A percentile compares a stretch with the other conserved stretches of the same genome.
phyloP scores from a whole-genome alignment of 331 rosid genomes.

The Malus hybrid region DNA sequence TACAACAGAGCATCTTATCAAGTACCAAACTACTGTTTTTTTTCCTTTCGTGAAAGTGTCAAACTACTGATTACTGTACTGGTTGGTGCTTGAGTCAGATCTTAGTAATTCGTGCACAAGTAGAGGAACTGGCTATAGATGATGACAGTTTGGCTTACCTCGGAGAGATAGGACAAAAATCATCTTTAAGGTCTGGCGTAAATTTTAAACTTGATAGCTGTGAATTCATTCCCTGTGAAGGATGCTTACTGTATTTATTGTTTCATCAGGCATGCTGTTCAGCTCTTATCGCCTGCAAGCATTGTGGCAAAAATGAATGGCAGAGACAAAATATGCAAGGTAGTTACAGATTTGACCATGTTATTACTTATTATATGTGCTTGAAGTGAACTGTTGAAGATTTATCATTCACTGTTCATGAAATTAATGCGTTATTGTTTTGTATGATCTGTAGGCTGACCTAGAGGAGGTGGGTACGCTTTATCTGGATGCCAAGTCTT shows the following conservation, averaged over 20 bases:
- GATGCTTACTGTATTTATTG: constrained; percentile 8
- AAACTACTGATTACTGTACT: constrained; percentile 6
- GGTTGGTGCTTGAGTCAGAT: constrained; percentile 40
- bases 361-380: not conserved
- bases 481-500: constrained; percentile 54
- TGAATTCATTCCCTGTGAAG: not conserved
- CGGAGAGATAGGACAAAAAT: constrained; percentile 69
- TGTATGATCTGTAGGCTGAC: constrained; percentile 52
- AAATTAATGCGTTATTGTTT: not conserved
- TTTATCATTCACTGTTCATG: not conserved
- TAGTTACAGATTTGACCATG: constrained; percentile 18
- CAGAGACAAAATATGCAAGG: constrained; percentile 88
- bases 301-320: constrained; percentile 87
- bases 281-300: constrained; percentile 86
- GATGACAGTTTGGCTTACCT: constrained; percentile 92
- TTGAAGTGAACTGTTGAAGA: not conserved
- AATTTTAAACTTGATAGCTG: constrained; percentile 4
- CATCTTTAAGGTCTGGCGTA: not conserved
- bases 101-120: constrained; percentile 85
- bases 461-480: constrained; percentile 71
- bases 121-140: constrained; percentile 78
- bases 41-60: not conserved
- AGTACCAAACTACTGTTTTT: not conserved
- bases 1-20: not conserved
- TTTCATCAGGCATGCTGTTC: constrained; percentile 77